Base-by-base conservation (phyloP, 2,329 filamentous ascomycete genomes). In the Phyllosticta ampelicida region DNA sequence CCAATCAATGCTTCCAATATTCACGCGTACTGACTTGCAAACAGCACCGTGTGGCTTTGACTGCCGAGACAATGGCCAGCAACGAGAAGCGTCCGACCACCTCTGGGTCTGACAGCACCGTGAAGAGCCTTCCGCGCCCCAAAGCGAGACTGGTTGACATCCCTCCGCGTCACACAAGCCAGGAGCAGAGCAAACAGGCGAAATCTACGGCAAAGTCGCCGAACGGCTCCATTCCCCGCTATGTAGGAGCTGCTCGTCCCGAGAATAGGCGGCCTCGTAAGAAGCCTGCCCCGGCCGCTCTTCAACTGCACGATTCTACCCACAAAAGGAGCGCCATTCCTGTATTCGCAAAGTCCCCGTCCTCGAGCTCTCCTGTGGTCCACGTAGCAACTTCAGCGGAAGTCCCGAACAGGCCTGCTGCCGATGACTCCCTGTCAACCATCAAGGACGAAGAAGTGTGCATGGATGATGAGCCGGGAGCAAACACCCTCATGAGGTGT, bases 251-350 rank as follows among this genome's bases (percentile, higher is more conserved):
- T n/a, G 36, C 16, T 49, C 30, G 29, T 13, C 55, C 21, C 19
- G 51, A 19, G 11, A 29, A 30, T 3, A 23, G 50, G 18, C 26
- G 20, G 36, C 21, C 51, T 3, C 9, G 16, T 29, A 26, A 4
- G 23, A 26, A 13, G 29, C 4, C 16, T 26, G 16, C 21, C 20
- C 20, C 29, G 9, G 20, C 29, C 23, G 10, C 5, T 36, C 11
- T 1, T 44, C n/a, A n/a, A 4, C 55, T 18, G 28, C 23, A 58
- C 36, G 13, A 19, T 18, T 20, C 20, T 3, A 23, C 52, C 5
- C 55, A 36, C 51, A 58, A 58, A 51, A 58, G 53, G 51, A 58
- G 55, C 18, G 51, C 55, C 6, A 53, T 58, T 29, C 55, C 55
- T 21, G 30, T 58, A 11, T 36, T 51, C 5, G 23, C 55, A 2